Percentiles rank a stretch among this genome's conserved stretches.
These are phyloP conservation scores for Cutaneotrichosporon cyanovorans DNA, from an alignment of 1,284 basidiomycete species.

Conservation along the genomic window DNA sequence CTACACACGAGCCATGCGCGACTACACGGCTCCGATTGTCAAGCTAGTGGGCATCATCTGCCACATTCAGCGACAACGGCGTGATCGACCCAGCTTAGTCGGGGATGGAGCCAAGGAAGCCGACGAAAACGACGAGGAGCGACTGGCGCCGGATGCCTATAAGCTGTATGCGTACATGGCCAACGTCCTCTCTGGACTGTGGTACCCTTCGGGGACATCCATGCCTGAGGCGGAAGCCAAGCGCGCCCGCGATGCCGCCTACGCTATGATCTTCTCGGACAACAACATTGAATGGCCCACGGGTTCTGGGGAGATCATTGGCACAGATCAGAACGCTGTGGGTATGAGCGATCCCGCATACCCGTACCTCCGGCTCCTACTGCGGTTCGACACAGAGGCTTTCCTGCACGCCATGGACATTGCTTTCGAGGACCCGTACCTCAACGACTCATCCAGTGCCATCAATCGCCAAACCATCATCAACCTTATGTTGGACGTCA, in stretches of 20 bases:
- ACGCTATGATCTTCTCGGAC: slow-evolving; percentile 75
- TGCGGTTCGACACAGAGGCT: slow-evolving; percentile 87
- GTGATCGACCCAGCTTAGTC: slow-evolving; percentile 37
- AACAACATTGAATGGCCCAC: slow-evolving; percentile 69
- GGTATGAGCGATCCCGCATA: slow-evolving; percentile 61
- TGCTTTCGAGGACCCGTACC: slow-evolving; percentile 85
- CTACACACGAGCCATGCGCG: slow-evolving; percentile 76
- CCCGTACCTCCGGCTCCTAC: slow-evolving; percentile 76
- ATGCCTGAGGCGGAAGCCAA: slow-evolving; percentile 58
- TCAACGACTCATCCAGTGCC: slow-evolving; percentile 61
- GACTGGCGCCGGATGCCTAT: slow-evolving; percentile 68
- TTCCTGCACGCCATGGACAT: slow-evolving; percentile 90
- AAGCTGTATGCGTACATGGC: slow-evolving; percentile 91
- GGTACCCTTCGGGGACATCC: slow-evolving; percentile 75
- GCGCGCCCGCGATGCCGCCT: slow-evolving; percentile 63
- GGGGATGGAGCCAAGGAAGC: slow-evolving; percentile 18
- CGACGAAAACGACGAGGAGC: slow-evolving; percentile 48
- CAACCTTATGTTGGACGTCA: slow-evolving; percentile 75
- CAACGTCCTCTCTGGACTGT: slow-evolving; percentile 70
- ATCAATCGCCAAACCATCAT: slow-evolving; percentile 74
- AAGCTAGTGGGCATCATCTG: slow-evolving; percentile 72
- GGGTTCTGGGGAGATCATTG: slow-evolving; percentile 21
- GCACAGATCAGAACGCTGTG: slow-evolving; percentile 35
- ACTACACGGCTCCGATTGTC: slow-evolving; percentile 83
- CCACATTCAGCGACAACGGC: slow-evolving; percentile 53